Evolutionary conservation across 2,329 filamentous ascomycete species (phyloP).

Genomic region (Diaporthe citriasiana): DNA sequence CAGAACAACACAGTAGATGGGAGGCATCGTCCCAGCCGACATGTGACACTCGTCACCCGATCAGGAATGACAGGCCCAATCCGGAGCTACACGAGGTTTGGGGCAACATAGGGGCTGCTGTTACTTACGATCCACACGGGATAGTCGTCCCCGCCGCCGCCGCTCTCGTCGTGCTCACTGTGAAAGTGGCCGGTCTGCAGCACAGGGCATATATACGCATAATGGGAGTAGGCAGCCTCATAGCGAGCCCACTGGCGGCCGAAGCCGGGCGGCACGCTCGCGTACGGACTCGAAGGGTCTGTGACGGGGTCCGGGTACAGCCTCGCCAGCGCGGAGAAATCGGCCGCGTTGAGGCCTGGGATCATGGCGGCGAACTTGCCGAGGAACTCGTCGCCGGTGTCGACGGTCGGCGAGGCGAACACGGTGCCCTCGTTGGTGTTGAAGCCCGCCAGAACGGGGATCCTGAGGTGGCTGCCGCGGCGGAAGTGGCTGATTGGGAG

Average conservation of each 20-base stretch:
- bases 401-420: constrained; percentile 69
- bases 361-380: constrained; percentile 74
- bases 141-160: background rate
- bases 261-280: constrained; percentile 53
- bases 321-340: constrained; percentile 67
- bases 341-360: constrained; percentile 65
- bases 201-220: constrained; percentile 75
- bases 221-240: constrained; percentile 74
- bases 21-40: constrained; percentile 40
- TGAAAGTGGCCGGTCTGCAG: constrained; percentile 68
- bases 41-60: background rate
- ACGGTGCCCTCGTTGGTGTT: constrained; percentile 77
- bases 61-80: background rate
- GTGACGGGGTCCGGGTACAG: constrained; percentile 73
- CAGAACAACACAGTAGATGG: constrained; percentile 51
- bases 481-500: constrained; percentile 73
- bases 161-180: constrained; percentile 2
- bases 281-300: constrained; percentile 57
- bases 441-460: constrained; percentile 78
- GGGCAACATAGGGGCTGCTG: background rate
- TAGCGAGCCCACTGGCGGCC: constrained; percentile 70
- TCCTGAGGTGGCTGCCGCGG: constrained; percentile 64
- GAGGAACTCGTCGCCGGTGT: constrained; percentile 66
- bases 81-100: background rate
- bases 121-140: constrained; percentile 31